Percentiles rank a stretch among this genome's conserved stretches.
Conservation (phyloP, 306 rosid species). For the Vigna nakashimae region DNA sequence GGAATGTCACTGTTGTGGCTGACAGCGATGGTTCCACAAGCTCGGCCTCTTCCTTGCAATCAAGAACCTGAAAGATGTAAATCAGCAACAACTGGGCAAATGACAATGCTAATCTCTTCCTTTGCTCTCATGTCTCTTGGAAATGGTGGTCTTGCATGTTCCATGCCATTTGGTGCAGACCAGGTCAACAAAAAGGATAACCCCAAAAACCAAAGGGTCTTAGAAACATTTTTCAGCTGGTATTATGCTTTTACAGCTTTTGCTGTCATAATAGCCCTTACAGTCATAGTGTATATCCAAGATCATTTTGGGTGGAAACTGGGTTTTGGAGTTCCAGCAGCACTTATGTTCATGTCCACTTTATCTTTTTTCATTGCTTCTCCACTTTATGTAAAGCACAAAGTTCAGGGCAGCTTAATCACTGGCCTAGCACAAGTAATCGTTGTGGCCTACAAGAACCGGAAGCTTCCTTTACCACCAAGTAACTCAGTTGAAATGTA, state of each 20-base stretch:
- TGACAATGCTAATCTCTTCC: conserved; percentile 49
- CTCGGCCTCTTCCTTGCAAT: conserved; percentile 62
- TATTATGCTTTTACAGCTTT: conserved; percentile 61
- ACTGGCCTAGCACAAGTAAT: conserved; percentile 59
- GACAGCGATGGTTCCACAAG: conserved; percentile 66
- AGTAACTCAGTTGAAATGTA: conserved; percentile 45
- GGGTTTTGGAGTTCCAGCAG: conserved; percentile 73
- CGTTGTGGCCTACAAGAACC: conserved; percentile 55
- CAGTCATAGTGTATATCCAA: conserved; percentile 68
- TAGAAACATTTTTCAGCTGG: conserved; percentile 69
- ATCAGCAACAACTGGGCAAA: conserved; percentile 53
- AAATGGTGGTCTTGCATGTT: conserved; percentile 70
- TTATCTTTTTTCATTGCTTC: conserved; percentile 62
- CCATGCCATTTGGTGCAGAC: conserved; percentile 74
- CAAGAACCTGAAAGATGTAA: conserved; percentile 46
- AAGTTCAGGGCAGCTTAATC: conserved; percentile 56
- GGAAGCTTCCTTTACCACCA: conserved; percentile 52
- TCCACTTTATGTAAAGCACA: conserved; percentile 56
- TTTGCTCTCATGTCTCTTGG: conserved; percentile 65
- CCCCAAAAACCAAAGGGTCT: conserved; percentile 54
- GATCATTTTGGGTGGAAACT: conserved; percentile 67
- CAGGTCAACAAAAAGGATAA: conserved; percentile 55
- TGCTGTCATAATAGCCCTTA: conserved; percentile 58
- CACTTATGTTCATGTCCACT: conserved; percentile 58
- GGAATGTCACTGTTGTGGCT: conserved; percentile 64